These are phyloP conservation scores for Aspergillus ustus DNA, from an alignment of 2,329 filamentous ascomycete species.

Conservation along the genomic window DNA sequence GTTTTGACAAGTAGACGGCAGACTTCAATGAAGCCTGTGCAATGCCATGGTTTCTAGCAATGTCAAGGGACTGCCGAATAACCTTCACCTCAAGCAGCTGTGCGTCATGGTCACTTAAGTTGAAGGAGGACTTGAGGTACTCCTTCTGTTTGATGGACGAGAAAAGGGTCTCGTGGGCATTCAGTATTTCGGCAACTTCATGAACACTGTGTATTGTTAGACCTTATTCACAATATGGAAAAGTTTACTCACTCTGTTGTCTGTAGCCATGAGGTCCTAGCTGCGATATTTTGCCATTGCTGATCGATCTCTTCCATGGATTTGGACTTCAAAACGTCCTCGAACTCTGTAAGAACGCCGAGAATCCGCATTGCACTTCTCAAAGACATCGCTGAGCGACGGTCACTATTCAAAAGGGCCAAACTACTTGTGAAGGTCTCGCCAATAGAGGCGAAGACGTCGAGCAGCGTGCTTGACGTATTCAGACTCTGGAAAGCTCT, in stretches of 20 bases:
- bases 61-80: conserved; percentile 73
- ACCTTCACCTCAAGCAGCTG: conserved; percentile 75
- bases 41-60: conserved; percentile 79
- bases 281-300: conserved; percentile 66
- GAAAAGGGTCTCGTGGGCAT: conserved; percentile 80
- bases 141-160: conserved; percentile 75
- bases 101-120: conserved; percentile 65
- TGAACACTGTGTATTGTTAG: conserved; percentile 42
- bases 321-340: conserved; percentile 71
- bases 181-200: conserved; percentile 79
- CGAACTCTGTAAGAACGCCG: conserved; percentile 80
- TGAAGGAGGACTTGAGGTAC: conserved; percentile 64
- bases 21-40: conserved; percentile 86
- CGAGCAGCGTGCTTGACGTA: conserved; percentile 61
- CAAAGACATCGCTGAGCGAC: conserved; percentile 51
- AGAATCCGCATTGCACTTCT: conserved; percentile 64
- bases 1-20: conserved; percentile 78
- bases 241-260: conserved; percentile 68
- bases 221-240: not conserved
- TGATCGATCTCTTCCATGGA: conserved; percentile 65
- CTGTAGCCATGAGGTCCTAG: conserved; percentile 77
- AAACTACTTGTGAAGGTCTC: conserved; percentile 60
- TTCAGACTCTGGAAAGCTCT: conserved; percentile 80
- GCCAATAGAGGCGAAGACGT: conserved; percentile 64
- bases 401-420: conserved; percentile 40